Evolutionary conservation across 2,329 filamentous ascomycete species (phyloP).

Genomic region (Xylaria sp.): DNA sequence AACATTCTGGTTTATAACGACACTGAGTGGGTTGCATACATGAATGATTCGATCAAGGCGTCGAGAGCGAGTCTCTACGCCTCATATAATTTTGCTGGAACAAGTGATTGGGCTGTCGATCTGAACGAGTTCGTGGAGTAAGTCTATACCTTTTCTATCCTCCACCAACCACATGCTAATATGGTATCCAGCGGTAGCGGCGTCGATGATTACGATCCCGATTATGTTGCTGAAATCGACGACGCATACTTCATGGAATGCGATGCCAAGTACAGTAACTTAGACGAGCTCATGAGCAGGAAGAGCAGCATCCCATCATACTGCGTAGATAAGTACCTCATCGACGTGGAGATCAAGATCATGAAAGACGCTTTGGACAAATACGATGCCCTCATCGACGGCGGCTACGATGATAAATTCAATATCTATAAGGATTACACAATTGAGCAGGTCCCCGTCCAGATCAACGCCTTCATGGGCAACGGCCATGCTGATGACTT

Average conservation of each 20-base stretch:
- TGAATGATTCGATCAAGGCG: slow-evolving; percentile 39
- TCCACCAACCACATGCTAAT: slow-evolving; percentile 6
- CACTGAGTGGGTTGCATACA: slow-evolving; percentile 41
- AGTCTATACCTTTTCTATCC: slow-evolving; percentile 6
- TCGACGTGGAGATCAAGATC: slow-evolving; percentile 29
- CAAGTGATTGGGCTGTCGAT: slow-evolving; percentile 53
- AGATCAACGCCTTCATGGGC: slow-evolving; percentile 36
- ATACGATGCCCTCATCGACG: slow-evolving; percentile 38
- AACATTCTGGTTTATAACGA: slow-evolving; percentile 43
- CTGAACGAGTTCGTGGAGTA: slow-evolving; percentile 41
- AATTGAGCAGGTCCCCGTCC: slow-evolving; percentile 27
- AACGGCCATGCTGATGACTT: slow-evolving; percentile 37
- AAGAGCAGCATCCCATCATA: slow-evolving; percentile 12
- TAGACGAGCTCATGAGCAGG: slow-evolving; percentile 14
- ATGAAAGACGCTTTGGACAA: slow-evolving; percentile 26
- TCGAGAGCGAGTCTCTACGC: slow-evolving; percentile 39
- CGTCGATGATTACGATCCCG: slow-evolving; percentile 15
- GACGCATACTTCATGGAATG: slow-evolving; percentile 11
- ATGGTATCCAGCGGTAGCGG: slow-evolving; percentile 16
- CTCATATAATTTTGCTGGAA: slow-evolving; percentile 49
- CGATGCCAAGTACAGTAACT: slow-evolving; percentile 6
- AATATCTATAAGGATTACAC: slow-evolving; percentile 35
- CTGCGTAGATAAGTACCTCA: slow-evolving; percentile 31
- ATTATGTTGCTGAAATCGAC: slow-evolving; percentile 28
- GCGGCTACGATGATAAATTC: slow-evolving; percentile 46